phyloP scores from a whole-genome alignment of 495 filamentous ascomycete species.

The Penicillium soppii region DNA sequence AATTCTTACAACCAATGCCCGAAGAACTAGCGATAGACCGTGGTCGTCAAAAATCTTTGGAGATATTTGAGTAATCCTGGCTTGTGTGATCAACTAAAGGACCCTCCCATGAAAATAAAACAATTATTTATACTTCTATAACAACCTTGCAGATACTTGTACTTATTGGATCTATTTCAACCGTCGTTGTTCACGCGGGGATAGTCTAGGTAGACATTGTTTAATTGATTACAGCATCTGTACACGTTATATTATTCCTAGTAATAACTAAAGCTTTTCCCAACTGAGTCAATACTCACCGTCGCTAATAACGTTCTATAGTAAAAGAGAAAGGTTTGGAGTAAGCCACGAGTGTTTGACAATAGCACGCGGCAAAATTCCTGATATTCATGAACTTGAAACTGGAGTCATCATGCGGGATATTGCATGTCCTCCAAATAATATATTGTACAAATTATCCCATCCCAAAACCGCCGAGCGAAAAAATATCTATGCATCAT shows the following conservation, averaged over 20 bases:
- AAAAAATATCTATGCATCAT: constrained; percentile 13
- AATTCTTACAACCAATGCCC: constrained; percentile 44
- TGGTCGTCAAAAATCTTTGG: constrained; percentile 43
- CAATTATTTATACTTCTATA: no score
- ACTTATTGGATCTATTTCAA: no score
- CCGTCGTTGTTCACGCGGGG: no score
- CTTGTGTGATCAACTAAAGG: no score
- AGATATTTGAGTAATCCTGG: constrained; percentile 1
- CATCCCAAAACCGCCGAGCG: constrained; percentile 14
- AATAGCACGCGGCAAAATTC: constrained; percentile 5
- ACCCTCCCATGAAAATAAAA: no score
- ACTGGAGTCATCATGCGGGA: constrained; percentile 7
- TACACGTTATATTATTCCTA: no score
- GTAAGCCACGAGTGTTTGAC: neutral
- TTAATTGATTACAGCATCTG: no score
- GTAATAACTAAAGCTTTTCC: no score
- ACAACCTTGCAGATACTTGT: no score
- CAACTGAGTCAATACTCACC: no score
- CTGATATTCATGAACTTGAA: constrained; percentile 26
- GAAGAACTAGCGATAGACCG: constrained; percentile 49
- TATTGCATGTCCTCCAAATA: constrained; percentile 10
- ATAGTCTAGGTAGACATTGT: no score
- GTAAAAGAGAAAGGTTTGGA: neutral
- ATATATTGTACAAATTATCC: constrained; percentile 30
- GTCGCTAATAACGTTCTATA: no score